These are phyloP conservation scores for Penicillium sp. DNA, from an alignment of 2,329 filamentous ascomycete species.

Conservation along the genomic window DNA sequence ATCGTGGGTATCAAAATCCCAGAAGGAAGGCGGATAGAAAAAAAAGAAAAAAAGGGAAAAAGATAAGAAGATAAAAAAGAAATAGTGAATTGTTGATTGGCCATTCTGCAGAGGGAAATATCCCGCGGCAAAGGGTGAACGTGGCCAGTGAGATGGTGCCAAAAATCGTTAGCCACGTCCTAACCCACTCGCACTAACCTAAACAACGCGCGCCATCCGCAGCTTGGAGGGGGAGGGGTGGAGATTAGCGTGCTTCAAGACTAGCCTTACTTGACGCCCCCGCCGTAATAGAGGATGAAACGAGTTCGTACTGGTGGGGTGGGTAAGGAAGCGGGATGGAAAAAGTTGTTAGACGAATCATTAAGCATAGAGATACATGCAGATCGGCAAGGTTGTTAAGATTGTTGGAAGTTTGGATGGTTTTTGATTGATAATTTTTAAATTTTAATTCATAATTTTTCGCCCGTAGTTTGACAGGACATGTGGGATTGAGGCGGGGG, in stretches of 20 bases:
- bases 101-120: slow-evolving; percentile 1
- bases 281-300: slow-evolving; percentile 9
- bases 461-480: too few species aligned
- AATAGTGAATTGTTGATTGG: slow-evolving; percentile 8
- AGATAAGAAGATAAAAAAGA: too few species aligned
- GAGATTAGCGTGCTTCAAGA: background rate
- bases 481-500: too few species aligned
- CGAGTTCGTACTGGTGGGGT: slow-evolving; percentile 9
- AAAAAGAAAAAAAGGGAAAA: background rate
- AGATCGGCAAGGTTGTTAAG: slow-evolving; percentile 9
- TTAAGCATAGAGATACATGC: background rate
- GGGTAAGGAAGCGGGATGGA: background rate
- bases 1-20: background rate
- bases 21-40: background rate
- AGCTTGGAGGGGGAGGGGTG: background rate
- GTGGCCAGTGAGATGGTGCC: slow-evolving; percentile 2
- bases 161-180: slow-evolving; percentile 2
- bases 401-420: too few species aligned
- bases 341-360: slow-evolving; percentile 6
- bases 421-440: too few species aligned
- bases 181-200: slow-evolving; percentile 10
- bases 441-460: too few species aligned
- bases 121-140: slow-evolving; percentile 6
- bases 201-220: slow-evolving; percentile 15
- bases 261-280: slow-evolving; percentile 2